Evolutionary conservation across 108 stramenopile genomes (phyloP).

Genomic region (Pseudonitzschia multiseries): DNA sequence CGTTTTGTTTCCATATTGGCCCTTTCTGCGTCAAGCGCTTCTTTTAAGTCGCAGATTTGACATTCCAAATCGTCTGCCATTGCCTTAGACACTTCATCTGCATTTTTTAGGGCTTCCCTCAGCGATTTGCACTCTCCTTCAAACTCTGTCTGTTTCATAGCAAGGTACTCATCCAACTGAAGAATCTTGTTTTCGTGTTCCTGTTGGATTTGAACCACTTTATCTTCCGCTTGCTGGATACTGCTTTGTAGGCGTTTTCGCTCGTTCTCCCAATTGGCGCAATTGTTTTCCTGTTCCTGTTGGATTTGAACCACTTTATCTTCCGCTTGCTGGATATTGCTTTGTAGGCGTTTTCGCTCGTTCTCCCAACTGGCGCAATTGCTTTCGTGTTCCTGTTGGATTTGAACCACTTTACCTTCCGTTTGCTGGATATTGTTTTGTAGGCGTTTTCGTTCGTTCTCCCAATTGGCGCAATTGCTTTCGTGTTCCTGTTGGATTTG

Average conservation of each 20-base stretch:
- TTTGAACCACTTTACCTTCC: neutral
- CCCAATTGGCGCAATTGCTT: neutral
- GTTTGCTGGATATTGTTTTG: neutral
- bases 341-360: neutral
- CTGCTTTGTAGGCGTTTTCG: neutral
- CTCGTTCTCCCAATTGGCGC: slow-evolving; percentile 1
- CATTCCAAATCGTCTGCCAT: neutral
- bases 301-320: neutral
- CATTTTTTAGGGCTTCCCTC: neutral
- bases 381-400: neutral
- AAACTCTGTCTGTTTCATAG: neutral
- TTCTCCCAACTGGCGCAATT: neutral
- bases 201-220: neutral
- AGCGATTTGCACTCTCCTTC: neutral
- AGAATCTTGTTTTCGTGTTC: neutral
- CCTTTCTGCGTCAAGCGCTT: neutral
- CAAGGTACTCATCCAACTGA: neutral
- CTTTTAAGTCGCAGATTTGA: neutral
- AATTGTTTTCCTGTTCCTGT: neutral
- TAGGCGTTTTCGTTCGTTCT: neutral
- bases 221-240: neutral
- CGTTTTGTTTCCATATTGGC: neutral
- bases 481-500: neutral
- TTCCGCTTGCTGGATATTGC: neutral
- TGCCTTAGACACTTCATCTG: neutral